Base-by-base conservation (phyloP, 192 early-diverging fungal genomes). In the Chytriomyces confervae region DNA sequence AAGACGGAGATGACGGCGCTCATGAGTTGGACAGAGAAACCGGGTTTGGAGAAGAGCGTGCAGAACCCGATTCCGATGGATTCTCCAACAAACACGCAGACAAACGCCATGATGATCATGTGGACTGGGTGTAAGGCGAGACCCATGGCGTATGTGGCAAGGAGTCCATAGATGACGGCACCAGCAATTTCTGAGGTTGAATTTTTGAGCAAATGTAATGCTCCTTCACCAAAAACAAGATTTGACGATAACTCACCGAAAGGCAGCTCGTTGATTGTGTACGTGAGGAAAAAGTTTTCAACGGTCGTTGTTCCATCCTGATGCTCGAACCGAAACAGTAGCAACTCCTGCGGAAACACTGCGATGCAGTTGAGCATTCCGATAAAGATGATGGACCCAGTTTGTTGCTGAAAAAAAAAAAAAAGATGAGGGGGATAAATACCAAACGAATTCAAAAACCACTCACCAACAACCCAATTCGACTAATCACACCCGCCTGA, bases 61-160 rank as follows among this genome's bases (percentile, higher is more conserved):
- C 79, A 83, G 69, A 84, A 87, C 27, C 72, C 81, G 49, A 87
- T 87, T 45, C 86, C 86, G 51, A 87, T 84, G 29, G 76, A 79
- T 50, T 87, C 86, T 7, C 86, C 86, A 9, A 66, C 77, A 64
- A 79, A 80, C 16, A 85, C 65, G 68, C 66, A 29, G 18, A 50
- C 53, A 5, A 60, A 61, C n/a, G 51, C 51, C 11, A 50, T 45
- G 11, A 82, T 75, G 44, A 81, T 50, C 47, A 61, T 64, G 67
- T 45, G 29, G 8, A 36, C 72, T 27, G 53, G 78, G 48, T 50
- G 61, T 7, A 81, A 27, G 10, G 46, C 20, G 1, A 81, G 48
- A 8, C 49, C 69, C 50, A 66, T 60, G 7, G 46, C n/a, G 45
- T 79, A 62, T 44, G 69, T 69, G 49, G 47, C 46, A 29, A 73